phyloP scores from a whole-genome alignment of 139 green algal genomes.

The Coelastrella sp. region DNA sequence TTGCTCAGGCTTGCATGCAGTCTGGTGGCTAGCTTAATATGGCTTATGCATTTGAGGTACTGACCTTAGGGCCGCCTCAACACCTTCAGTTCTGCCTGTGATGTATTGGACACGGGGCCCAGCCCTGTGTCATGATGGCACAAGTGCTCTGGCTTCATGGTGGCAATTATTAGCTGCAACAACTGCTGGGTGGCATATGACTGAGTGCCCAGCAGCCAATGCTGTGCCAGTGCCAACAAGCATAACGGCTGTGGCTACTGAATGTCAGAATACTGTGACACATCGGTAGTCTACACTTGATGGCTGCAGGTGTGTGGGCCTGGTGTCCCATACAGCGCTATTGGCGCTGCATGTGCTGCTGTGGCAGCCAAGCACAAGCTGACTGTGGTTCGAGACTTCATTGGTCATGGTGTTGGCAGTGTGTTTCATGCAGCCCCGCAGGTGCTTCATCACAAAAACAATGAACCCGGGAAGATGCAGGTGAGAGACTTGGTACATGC shows the following conservation, averaged over 20 bases:
- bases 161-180: too few relatives aligned
- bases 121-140: too few relatives aligned
- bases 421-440: slow-evolving; percentile 91
- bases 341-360: slow-evolving; percentile 85
- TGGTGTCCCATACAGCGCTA: slow-evolving; percentile 81
- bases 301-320: slow-evolving; percentile 72
- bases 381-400: slow-evolving; percentile 84
- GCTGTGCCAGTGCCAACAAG: not conserved
- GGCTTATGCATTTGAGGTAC: too few relatives aligned
- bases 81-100: too few relatives aligned
- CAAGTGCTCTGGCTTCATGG: too few relatives aligned
- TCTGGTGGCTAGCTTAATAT: too few relatives aligned
- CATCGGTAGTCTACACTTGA: not conserved
- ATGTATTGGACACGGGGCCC: too few relatives aligned
- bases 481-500: not conserved
- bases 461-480: slow-evolving; percentile 59
- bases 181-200: not conserved
- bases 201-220: not conserved
- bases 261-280: too few relatives aligned
- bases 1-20: too few relatives aligned
- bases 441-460: slow-evolving; percentile 90
- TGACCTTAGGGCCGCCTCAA: too few relatives aligned
- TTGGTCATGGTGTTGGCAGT: slow-evolving; percentile 95
- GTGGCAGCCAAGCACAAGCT: slow-evolving; percentile 85
- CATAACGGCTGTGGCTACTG: not conserved